These are phyloP conservation scores for Amoebophrya sp. DNA, from an alignment of 169 alveolate species.

Conservation along the genomic window DNA sequence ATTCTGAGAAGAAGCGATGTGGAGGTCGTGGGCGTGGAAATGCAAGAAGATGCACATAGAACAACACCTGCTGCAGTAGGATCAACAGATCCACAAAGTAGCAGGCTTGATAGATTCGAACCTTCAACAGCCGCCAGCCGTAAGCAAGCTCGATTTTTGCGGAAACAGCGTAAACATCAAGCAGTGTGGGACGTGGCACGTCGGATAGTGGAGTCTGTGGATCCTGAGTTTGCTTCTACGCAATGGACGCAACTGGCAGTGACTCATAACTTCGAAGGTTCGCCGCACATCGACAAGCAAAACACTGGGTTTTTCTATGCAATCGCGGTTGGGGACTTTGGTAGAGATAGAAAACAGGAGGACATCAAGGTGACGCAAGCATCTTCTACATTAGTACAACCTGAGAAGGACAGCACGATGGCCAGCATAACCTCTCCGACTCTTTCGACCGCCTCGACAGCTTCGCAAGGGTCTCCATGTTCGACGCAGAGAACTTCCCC, in stretches of 20 bases:
- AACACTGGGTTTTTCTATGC: background rate
- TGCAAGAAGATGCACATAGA: too few relatives aligned
- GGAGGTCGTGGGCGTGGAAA: background rate
- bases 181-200: background rate
- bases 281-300: background rate
- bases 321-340: background rate
- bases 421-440: too few relatives aligned
- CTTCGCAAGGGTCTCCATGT: too few relatives aligned
- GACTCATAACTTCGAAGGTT: background rate
- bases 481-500: too few relatives aligned
- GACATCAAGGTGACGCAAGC: too few relatives aligned
- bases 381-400: too few relatives aligned
- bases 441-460: too few relatives aligned
- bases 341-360: background rate
- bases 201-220: background rate
- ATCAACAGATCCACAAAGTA: background rate
- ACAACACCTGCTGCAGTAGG: background rate
- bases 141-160: background rate
- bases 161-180: background rate
- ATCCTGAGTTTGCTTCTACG: background rate
- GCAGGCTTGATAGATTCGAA: background rate
- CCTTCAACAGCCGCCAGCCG: background rate
- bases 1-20: background rate
- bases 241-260: background rate
- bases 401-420: too few relatives aligned